Base-by-base conservation (phyloP, 352 stramenopile genomes). In the Pythium brachiatum region DNA sequence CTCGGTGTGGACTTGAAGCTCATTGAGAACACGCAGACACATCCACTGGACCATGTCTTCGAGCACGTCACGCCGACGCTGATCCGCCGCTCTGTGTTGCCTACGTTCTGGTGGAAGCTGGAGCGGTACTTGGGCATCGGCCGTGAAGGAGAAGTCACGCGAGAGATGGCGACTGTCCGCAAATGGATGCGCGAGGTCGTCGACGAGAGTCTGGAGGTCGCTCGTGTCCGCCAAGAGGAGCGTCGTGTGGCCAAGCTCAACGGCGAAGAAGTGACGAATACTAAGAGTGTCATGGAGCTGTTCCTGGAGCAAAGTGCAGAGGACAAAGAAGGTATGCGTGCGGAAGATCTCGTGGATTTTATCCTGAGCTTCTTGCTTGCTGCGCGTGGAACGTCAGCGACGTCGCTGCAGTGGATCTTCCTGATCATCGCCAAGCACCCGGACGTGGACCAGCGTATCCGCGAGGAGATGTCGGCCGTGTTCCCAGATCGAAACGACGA, bases 301-400 rank as follows among this genome's bases (percentile, higher is more conserved):
- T 60, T 53, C 39, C 16, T 63, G 18, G 44, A 63, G 32, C 26
- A 56, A 11, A 56, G 57, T 39, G 43, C 15, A 0, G 52, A 70
- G 32, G 65, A 51, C 18, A 20, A 32, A 8, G 61, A 36, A 7
- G 68, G 64, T 5, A 31, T 81, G 38, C 67, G 79, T 21, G 64
- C 72, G 11, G 80, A 76, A 46, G 82, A 79, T 53, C 67, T 94
- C 25, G 56, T 81, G 11, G 81, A 94, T 39, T 66, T 95, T 20
- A 74, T 83, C 7, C 69, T 93, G 12, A 73, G 73, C 9, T 78
- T 94, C 50, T 59, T 95, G 31, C 54, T 84, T 16, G 86, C 81
- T n/a, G 86, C 85, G 7, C 74, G 81, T 41, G 86, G 93, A 55
- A 94, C 79, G 1, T 93, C 86, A 5, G 79, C 85, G 2, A 72